Percentiles rank a stretch among this genome's conserved stretches.
Conservation (phyloP, 805 yeast genomes). For the Kodamaea kakaduensis region DNA sequence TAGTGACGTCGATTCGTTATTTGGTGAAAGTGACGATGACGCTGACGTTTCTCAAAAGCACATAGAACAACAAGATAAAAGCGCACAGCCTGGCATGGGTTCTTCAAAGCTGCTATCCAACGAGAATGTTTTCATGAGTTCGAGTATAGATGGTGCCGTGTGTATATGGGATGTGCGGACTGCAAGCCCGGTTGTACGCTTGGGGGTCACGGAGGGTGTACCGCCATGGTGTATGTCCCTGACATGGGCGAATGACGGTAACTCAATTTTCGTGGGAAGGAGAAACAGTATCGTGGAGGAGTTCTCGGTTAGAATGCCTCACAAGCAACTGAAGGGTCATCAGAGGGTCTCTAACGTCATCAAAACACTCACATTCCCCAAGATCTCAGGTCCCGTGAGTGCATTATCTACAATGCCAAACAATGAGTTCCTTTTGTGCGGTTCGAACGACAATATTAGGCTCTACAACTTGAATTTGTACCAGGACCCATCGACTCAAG, state of each 20-base stretch:
- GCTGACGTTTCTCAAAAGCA: slow-evolving; percentile 12
- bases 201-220: slow-evolving; percentile 55
- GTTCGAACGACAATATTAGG: slow-evolving; percentile 85
- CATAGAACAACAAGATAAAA: slow-evolving; percentile 5
- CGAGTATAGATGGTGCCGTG: slow-evolving; percentile 79
- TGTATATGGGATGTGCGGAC: slow-evolving; percentile 79
- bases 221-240: slow-evolving; percentile 96
- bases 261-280: slow-evolving; percentile 75
- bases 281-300: slow-evolving; percentile 86
- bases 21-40: slow-evolving; percentile 43
- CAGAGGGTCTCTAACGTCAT: slow-evolving; percentile 44
- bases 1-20: slow-evolving; percentile 37
- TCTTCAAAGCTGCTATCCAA: slow-evolving; percentile 23
- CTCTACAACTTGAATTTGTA: slow-evolving; percentile 66
- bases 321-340: slow-evolving; percentile 18
- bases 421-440: slow-evolving; percentile 74
- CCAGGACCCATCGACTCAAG: slow-evolving; percentile 25
- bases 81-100: slow-evolving; percentile 6
- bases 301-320: slow-evolving; percentile 58
- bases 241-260: slow-evolving; percentile 85
- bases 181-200: slow-evolving; percentile 40
- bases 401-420: slow-evolving; percentile 78
- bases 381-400: slow-evolving; percentile 87
- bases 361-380: slow-evolving; percentile 68
- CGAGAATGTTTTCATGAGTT: slow-evolving; percentile 62